Evolutionary conservation across 1,284 basidiomycete species (phyloP).

Genomic region (Heterobasidion occidentale): DNA sequence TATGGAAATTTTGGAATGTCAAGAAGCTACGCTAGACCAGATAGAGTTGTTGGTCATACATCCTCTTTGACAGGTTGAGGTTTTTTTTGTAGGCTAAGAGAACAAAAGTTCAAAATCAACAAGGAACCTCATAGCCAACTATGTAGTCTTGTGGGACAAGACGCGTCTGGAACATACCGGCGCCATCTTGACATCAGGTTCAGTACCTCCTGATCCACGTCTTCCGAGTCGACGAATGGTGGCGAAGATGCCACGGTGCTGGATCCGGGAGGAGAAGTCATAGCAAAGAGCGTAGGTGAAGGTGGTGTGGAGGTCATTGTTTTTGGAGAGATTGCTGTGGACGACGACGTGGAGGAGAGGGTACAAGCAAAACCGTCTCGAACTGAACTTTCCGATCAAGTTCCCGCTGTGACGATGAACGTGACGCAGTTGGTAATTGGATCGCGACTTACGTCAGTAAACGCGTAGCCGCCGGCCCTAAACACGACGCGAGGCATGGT

Average conservation of each 20-base stretch:
- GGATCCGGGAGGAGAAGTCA: slow-evolving; percentile 3
- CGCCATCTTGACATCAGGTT: not conserved
- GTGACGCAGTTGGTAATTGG: slow-evolving; percentile 2
- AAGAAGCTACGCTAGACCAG: not conserved
- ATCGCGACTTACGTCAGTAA: not conserved
- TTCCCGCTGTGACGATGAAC: not conserved
- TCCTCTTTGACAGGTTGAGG: not conserved
- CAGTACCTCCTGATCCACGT: not conserved
- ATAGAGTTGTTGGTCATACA: not conserved
- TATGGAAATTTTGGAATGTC: slow-evolving; percentile 13
- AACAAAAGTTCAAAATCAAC: not conserved
- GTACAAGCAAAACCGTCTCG: too few relatives aligned
- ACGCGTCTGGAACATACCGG: not conserved
- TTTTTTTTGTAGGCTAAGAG: not conserved
- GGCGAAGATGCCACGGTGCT: slow-evolving; percentile 10
- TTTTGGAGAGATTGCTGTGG: not conserved
- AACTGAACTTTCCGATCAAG: too few relatives aligned
- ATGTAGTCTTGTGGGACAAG: not conserved
- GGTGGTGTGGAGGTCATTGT: not conserved
- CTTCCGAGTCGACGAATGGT: slow-evolving; percentile 1
- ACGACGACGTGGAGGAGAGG: not conserved
- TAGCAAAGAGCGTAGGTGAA: not conserved
- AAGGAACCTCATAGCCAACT: not conserved
- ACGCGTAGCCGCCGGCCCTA: slow-evolving; percentile 12
- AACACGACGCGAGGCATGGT: not conserved